These are phyloP conservation scores for Aurinia saxatilis DNA, from an alignment of 345 rosid genomes.

Conservation along the genomic window DNA sequence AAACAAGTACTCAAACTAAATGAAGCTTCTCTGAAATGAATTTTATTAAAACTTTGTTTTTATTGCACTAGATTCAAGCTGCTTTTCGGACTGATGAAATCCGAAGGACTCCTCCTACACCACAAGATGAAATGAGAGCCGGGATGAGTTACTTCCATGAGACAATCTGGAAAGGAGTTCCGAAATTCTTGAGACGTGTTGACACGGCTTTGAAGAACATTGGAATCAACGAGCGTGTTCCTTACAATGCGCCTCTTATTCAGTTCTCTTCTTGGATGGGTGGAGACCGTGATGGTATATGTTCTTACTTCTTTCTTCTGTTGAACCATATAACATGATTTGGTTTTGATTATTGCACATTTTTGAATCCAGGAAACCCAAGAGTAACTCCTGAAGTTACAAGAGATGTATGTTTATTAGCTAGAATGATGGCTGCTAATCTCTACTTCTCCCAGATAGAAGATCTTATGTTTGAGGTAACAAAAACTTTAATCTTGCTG, in stretches of 20 bases:
- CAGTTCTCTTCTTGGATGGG: constrained; percentile 99
- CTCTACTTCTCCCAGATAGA: constrained; percentile 93
- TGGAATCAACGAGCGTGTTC: constrained; percentile 87
- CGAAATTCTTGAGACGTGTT: constrained; percentile 90
- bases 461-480: constrained; percentile 99
- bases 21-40: not conserved
- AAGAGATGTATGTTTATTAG: constrained; percentile 92
- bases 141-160: constrained; percentile 99
- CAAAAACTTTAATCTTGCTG: not conserved
- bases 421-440: constrained; percentile 99
- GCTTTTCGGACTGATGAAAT: constrained; percentile 98
- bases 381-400: constrained; percentile 98
- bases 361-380: constrained; percentile 66
- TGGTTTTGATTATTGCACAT: not conserved
- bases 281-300: constrained; percentile 91
- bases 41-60: constrained; percentile 1
- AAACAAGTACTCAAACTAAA: not conserved
- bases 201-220: constrained; percentile 94
- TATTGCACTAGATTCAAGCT: constrained; percentile 79
- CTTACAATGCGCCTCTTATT: constrained; percentile 95
- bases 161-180: constrained; percentile 99
- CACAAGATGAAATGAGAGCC: constrained; percentile 99
- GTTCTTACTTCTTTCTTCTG: constrained; percentile 1
- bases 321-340: not conserved
- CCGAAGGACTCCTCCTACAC: constrained; percentile 93